Conservation (phyloP, 495 filamentous ascomycete species). For the Podospora fimiseda region DNA sequence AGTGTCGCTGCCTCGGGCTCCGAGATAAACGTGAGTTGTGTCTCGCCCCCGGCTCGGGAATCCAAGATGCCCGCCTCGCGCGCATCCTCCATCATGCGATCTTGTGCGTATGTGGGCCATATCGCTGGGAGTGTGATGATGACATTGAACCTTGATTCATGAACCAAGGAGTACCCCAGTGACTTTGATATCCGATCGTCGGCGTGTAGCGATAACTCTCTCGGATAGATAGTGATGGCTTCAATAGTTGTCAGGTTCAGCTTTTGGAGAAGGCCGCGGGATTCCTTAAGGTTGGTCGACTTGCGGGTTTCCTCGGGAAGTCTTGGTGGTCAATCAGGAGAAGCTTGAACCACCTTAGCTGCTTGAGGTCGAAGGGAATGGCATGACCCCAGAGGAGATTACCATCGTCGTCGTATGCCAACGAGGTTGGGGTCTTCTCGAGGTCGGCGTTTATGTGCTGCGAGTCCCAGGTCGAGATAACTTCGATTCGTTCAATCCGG, state of each 20-base stretch:
- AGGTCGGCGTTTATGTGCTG: slow-evolving; percentile 9
- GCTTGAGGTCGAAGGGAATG: slow-evolving; percentile 8
- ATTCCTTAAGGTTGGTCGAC: background rate
- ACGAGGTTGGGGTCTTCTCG: slow-evolving; percentile 17
- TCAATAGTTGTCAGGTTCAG: slow-evolving; percentile 13
- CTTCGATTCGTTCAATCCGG: slow-evolving; percentile 6
- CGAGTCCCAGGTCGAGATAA: slow-evolving; percentile 12
- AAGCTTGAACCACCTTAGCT: slow-evolving; percentile 30
- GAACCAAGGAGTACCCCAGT: slow-evolving; percentile 2
- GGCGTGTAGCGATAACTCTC: slow-evolving; percentile 20
- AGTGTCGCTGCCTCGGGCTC: slow-evolving; percentile 28
- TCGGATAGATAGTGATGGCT: slow-evolving; percentile 20
- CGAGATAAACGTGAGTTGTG: slow-evolving; percentile 14
- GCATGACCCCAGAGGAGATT: slow-evolving; percentile 23
- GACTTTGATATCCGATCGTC: slow-evolving; percentile 8
- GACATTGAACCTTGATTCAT: slow-evolving; percentile 16
- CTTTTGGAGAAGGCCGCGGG: slow-evolving; percentile 5
- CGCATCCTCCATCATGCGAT: slow-evolving; percentile 15
- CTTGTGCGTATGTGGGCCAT: slow-evolving; percentile 19
- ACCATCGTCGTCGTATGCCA: slow-evolving; percentile 3
- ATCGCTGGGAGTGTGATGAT: slow-evolving; percentile 27
- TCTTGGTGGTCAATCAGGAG: slow-evolving; percentile 24
- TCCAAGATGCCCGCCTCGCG: slow-evolving; percentile 18
- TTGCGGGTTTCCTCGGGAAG: slow-evolving; percentile 8
- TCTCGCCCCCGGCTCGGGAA: slow-evolving; percentile 3